These are phyloP conservation scores for Botrytis byssoidea DNA, from an alignment of 2,329 filamentous ascomycete species.

Conservation along the genomic window DNA sequence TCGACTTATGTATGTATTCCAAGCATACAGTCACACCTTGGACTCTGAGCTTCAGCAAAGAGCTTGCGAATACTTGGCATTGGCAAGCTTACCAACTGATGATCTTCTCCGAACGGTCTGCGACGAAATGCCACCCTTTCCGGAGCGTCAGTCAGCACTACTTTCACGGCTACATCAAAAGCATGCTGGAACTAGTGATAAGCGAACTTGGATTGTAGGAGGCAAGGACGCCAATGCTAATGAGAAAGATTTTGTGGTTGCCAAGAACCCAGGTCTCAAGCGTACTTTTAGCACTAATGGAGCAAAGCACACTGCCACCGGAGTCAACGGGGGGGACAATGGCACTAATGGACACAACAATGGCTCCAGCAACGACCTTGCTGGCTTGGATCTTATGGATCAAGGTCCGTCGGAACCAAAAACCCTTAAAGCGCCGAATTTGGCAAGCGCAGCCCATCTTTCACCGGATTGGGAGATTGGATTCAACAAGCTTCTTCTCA, in stretches of 20 bases:
- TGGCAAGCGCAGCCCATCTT: constrained; percentile 87
- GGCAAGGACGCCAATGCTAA: constrained; percentile 91
- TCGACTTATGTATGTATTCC: constrained; percentile 86
- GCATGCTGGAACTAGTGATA: constrained; percentile 87
- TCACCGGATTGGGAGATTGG: constrained; percentile 94
- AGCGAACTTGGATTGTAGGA: constrained; percentile 96
- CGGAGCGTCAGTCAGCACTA: constrained; percentile 87
- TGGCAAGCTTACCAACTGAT: constrained; percentile 83
- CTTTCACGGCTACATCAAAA: constrained; percentile 93
- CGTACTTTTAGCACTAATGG: constrained; percentile 72
- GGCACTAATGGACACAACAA: constrained; percentile 53
- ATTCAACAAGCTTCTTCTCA: constrained; percentile 78
- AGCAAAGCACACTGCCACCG: constrained; percentile 42
- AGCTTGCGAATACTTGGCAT: constrained; percentile 88
- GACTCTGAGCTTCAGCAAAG: constrained; percentile 95
- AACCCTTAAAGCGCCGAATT: constrained; percentile 68
- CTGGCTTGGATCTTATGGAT: constrained; percentile 75
- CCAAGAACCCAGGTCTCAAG: constrained; percentile 78
- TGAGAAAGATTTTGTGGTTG: constrained; percentile 73
- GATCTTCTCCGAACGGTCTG: constrained; percentile 90
- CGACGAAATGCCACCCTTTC: constrained; percentile 98
- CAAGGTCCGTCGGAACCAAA: constrained; percentile 57
- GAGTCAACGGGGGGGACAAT: constrained; percentile 48
- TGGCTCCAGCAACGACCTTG: constrained; percentile 58
- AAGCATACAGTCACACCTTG: constrained; percentile 87